These are phyloP conservation scores for Teunomyces funiuensis DNA, from an alignment of 805 yeast genomes.

Conservation along the genomic window DNA sequence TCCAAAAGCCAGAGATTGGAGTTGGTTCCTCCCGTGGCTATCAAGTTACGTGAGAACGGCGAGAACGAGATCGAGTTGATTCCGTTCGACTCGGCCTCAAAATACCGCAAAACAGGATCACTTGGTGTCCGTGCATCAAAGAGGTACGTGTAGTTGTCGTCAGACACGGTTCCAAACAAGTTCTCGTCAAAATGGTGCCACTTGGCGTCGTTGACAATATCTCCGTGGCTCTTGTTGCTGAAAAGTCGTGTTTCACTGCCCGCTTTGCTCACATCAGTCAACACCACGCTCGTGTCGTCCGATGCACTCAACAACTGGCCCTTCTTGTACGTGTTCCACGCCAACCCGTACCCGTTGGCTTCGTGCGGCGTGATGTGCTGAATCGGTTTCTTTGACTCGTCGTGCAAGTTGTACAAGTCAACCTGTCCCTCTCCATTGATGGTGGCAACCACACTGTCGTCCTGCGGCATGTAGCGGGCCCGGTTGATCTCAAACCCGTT, in stretches of 20 bases:
- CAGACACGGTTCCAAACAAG: constrained; percentile 71
- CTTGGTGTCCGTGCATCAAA: constrained; percentile 50
- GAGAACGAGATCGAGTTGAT: constrained; percentile 70
- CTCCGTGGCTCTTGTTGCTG: constrained; percentile 38
- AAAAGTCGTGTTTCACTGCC: constrained; percentile 11
- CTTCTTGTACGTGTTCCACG: constrained; percentile 54
- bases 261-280: constrained; percentile 51
- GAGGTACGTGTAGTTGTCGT: constrained; percentile 56
- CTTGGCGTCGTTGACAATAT: constrained; percentile 72
- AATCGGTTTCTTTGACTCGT: constrained; percentile 23
- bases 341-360: constrained; percentile 72
- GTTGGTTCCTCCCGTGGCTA: constrained; percentile 72
- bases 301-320: constrained; percentile 60
- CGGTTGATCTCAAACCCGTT: constrained; percentile 70
- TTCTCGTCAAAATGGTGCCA: constrained; percentile 59
- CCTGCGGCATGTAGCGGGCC: constrained; percentile 68
- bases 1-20: constrained; percentile 68
- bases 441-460: constrained; percentile 55
- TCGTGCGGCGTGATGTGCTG: constrained; percentile 50
- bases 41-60: constrained; percentile 54
- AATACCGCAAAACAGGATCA: constrained; percentile 25
- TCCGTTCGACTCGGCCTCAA: constrained; percentile 32
- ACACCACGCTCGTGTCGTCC: constrained; percentile 63
- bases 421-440: constrained; percentile 68
- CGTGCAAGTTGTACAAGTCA: constrained; percentile 47